Conservation (phyloP, 1,139 yeast species). For the Candida glucosophila region DNA sequence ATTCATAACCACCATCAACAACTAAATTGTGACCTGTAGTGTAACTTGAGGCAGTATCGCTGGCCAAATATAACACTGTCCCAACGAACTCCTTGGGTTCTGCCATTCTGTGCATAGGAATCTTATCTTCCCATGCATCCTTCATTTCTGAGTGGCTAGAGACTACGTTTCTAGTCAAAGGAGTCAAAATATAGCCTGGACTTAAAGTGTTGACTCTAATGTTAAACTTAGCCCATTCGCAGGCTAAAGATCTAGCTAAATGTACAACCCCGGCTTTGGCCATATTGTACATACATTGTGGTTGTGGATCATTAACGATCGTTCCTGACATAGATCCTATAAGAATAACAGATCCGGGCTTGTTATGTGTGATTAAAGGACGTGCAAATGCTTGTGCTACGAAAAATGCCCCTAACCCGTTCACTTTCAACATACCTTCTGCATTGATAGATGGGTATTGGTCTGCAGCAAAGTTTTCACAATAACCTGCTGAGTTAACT, state of each 20-base stretch:
- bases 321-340: conserved; percentile 44
- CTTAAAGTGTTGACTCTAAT: conserved; percentile 40
- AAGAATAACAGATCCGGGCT: conserved; percentile 38
- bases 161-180: conserved; percentile 40
- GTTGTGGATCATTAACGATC: conserved; percentile 44
- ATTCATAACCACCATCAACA: conserved; percentile 42
- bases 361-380: conserved; percentile 52
- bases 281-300: conserved; percentile 44
- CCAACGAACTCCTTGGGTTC: conserved; percentile 45
- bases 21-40: conserved; percentile 45
- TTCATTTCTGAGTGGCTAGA: conserved; percentile 39
- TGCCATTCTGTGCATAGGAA: conserved; percentile 45
- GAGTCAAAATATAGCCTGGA: conserved; percentile 43
- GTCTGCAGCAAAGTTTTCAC: conserved; percentile 70
- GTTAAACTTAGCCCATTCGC: conserved; percentile 46
- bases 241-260: conserved; percentile 39
- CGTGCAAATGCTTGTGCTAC: conserved; percentile 56
- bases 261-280: conserved; percentile 44
- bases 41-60: conserved; percentile 35
- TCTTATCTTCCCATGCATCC: conserved; percentile 39
- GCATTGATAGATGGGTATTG: conserved; percentile 69
- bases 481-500: conserved; percentile 78
- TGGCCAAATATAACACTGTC: conserved; percentile 38
- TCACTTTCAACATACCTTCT: conserved; percentile 61
- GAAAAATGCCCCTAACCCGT: conserved; percentile 68